Base-by-base conservation (phyloP, 2,329 filamentous ascomycete species). In the Hypomyces rosellus region DNA sequence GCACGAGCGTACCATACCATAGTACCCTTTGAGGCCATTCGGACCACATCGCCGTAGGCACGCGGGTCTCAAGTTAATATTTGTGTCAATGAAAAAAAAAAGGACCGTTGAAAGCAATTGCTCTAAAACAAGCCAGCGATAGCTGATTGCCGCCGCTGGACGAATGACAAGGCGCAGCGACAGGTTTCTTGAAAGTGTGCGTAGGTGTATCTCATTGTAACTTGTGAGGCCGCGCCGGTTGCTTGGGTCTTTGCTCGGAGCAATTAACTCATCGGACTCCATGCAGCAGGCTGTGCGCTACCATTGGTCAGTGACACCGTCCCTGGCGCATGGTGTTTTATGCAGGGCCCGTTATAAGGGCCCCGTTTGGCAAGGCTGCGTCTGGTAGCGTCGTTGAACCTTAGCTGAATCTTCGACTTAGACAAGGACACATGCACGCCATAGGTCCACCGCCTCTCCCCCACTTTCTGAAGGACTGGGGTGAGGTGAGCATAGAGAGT, bases 301-400 rank as follows among this genome's bases (percentile, higher is more conserved):
- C 33, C 13, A 52, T 52, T 52, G 50, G 50, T n/a, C 14, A 6
- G 25, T 6, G 36, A 8, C 15, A 15, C 22, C 18, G 34, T 49
- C 41, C 51, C 48, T 46, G 50, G 48, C 43, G 44, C 50, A 45
- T 42, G 50, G 45, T 42, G 50, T 37, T 44, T n/a, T 33, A 50
- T 53, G 51, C 51, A 53, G 43, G 48, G 43, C 51, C 48, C 51
- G 30, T 53, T 44, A 16, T 34, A 36, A 20, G 46, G 51, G 43
- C 51, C 20, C 48, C 48, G 48, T 53, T 53, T 45, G 51, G 51
- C 48, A 53, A 53, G 51, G 51, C 51, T 53, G 39, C 46, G 51
- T 18, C 42, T 46, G 33, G 50, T 52, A 52, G 50, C 50, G 50
- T 45, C 41, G 44, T 45, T 44, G 51, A 43, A 42, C 51, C 18